These are phyloP conservation scores for Berkeleyomyces rouxiae DNA, from an alignment of 2,329 filamentous ascomycete species.

Conservation along the genomic window DNA sequence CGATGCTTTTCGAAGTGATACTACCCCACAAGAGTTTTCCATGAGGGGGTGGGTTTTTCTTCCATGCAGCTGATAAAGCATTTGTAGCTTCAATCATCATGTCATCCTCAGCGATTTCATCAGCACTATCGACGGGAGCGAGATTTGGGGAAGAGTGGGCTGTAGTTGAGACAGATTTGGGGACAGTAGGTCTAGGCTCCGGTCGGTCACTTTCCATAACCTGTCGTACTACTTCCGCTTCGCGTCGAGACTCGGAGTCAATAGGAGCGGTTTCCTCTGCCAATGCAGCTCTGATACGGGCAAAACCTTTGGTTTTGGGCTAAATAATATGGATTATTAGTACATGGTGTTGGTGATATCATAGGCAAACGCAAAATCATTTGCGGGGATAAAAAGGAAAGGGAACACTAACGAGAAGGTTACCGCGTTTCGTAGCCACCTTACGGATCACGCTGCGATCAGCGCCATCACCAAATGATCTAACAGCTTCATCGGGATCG, in stretches of 20 bases:
- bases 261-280: constrained; percentile 76
- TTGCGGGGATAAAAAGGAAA: not conserved
- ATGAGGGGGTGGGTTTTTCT: constrained; percentile 6
- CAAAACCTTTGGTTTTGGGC: constrained; percentile 95
- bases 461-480: constrained; percentile 50
- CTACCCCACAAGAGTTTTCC: constrained; percentile 12
- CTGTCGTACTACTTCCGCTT: constrained; percentile 90
- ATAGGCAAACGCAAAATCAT: not conserved
- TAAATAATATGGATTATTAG: constrained; percentile 25
- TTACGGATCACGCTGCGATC: constrained; percentile 65
- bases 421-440: constrained; percentile 72
- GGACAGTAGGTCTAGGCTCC: constrained; percentile 29
- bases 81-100: constrained; percentile 40
- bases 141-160: constrained; percentile 54
- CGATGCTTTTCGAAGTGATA: constrained; percentile 23
- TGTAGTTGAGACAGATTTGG: constrained; percentile 30
- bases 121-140: constrained; percentile 45
- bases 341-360: not conserved
- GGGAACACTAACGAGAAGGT: constrained; percentile 52
- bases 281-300: constrained; percentile 76
- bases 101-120: constrained; percentile 55
- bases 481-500: constrained; percentile 45
- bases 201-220: constrained; percentile 74
- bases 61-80: constrained; percentile 26
- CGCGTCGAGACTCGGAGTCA: constrained; percentile 74